Evolutionary conservation across 495 filamentous ascomycete species (phyloP).

Genomic region (Podospora conica): DNA sequence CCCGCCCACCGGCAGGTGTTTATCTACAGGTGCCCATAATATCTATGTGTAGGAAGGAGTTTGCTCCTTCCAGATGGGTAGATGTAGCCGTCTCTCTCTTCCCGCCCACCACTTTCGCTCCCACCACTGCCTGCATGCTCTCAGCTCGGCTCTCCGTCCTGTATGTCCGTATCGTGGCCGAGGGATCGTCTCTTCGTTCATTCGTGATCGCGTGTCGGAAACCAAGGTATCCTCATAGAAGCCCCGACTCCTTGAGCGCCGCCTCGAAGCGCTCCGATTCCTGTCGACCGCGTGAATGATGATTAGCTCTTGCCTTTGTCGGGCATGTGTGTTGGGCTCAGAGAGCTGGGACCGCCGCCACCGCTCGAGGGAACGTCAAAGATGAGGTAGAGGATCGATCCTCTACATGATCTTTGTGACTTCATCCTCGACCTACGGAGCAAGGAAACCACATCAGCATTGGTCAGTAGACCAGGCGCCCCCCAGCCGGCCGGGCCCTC

Average conservation of each 20-base stretch:
- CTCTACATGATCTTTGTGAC: slow-evolving; percentile 91
- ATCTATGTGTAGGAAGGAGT: slow-evolving; percentile 31
- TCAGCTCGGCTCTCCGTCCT: not conserved
- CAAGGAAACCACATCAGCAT: slow-evolving; percentile 50
- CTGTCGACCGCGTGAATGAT: slow-evolving; percentile 24
- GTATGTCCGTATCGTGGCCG: not conserved
- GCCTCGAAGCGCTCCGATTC: slow-evolving; percentile 26
- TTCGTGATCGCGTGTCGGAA: not conserved
- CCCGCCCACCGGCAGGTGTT: slow-evolving; percentile 14
- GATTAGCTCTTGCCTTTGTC: slow-evolving; percentile 18
- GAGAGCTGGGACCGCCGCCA: slow-evolving; percentile 3
- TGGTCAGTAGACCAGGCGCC: not conserved
- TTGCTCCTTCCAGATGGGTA: slow-evolving; percentile 35
- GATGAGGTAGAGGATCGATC: slow-evolving; percentile 22
- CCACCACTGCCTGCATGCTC: not conserved
- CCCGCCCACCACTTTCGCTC: slow-evolving; percentile 2
- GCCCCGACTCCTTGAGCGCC: slow-evolving; percentile 34
- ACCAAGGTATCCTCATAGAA: slow-evolving; percentile 31
- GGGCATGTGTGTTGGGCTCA: slow-evolving; percentile 1
- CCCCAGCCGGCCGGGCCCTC: not conserved
- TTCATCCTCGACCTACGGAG: slow-evolving; percentile 84
- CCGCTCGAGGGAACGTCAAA: slow-evolving; percentile 12
- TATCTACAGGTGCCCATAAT: slow-evolving; percentile 34
- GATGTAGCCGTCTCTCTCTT: slow-evolving; percentile 23
- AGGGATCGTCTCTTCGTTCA: not conserved